phyloP scores from a whole-genome alignment of 1,139 yeast genomes.

The Yamadazyma taylorii region DNA sequence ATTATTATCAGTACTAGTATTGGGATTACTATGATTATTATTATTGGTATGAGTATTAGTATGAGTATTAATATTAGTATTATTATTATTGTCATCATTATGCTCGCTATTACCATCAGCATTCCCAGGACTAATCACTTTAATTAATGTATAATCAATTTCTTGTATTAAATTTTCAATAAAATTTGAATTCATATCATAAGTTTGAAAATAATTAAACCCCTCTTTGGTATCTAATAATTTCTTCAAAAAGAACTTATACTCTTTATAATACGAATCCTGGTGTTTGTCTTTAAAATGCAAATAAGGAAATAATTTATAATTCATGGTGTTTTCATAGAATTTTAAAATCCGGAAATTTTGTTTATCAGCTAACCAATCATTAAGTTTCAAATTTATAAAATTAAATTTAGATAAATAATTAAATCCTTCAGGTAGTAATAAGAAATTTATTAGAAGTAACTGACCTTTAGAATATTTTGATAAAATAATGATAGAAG shows the following conservation, averaged over 20 bases:
- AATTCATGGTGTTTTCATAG: constrained; percentile 13
- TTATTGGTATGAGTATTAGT: too few species aligned
- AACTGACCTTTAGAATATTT: constrained; percentile 25
- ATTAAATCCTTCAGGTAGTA: constrained; percentile 34
- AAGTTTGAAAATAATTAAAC: constrained; percentile 37
- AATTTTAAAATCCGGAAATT: constrained; percentile 11
- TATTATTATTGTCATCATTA: too few species aligned
- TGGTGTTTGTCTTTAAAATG: constrained; percentile 7
- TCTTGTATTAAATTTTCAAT: constrained; percentile 27
- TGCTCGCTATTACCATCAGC: neutral
- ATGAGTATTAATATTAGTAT: too few species aligned
- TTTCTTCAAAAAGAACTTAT: constrained; percentile 62
- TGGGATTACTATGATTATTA: too few species aligned
- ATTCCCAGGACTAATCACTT: constrained; percentile 8
- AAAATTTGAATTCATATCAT: constrained; percentile 22
- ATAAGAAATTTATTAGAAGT: constrained; percentile 30
- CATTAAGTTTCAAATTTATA: constrained; percentile 30
- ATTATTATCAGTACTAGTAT: too few species aligned
- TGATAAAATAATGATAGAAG: constrained; percentile 31
- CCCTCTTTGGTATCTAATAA: constrained; percentile 84
- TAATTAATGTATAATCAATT: constrained; percentile 20
- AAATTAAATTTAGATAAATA: constrained; percentile 36
- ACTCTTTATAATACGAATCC: constrained; percentile 9
- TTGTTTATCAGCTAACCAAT: constrained; percentile 24
- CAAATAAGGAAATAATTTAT: constrained; percentile 28